Evolutionary conservation across 1,139 yeast genomes (phyloP), one percentile per base, ranked within the genome.

Genomic region (Hyphopichia fennica): DNA sequence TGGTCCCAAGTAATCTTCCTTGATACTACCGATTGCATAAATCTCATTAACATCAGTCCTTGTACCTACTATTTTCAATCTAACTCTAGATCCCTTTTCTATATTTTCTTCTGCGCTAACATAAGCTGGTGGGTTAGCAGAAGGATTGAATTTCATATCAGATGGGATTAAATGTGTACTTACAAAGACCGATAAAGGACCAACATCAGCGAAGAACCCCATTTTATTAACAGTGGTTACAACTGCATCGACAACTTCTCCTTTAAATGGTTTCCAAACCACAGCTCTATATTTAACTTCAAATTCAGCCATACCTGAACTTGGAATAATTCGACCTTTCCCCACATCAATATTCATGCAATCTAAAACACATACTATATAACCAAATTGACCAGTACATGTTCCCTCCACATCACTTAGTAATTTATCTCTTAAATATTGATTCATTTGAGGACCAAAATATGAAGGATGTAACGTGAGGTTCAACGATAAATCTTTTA

Each of bases 131-230:
- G 99, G 99, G 56, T 93, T 91, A 19, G 97, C 95, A 15, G 95
- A 86, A 3, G 99, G 96, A 57, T 91, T 93, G 63, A 86, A 93
- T 46, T 84, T 79, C 91, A 95, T 86, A 62, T 91, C 97, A 30
- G 90, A 82, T 10, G 99, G 98, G 57, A 93, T 90, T 63, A 91
- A 77, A 69, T 91, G 98, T 30, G 95, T 90, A 38, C 96, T 87
- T 20, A 93, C 95, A 66, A 93, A 95, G 37, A 93, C 97, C 27
- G 93, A 84, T 59, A 93, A 74, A 9, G 99, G 99, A 0, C 99
- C 99, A 23, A 93, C 99, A 62, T 93, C 98, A 33, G 96, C 98
- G 62, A 93, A 93, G 54, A 93, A 90, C 13, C 99, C 99, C 85
- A 93, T 87, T 60, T 89, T 89, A 61, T 91, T 89, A 43, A 95